Conservation (phyloP, 108 stramenopile genomes). For the Cyclostephanos invisitatus region DNA sequence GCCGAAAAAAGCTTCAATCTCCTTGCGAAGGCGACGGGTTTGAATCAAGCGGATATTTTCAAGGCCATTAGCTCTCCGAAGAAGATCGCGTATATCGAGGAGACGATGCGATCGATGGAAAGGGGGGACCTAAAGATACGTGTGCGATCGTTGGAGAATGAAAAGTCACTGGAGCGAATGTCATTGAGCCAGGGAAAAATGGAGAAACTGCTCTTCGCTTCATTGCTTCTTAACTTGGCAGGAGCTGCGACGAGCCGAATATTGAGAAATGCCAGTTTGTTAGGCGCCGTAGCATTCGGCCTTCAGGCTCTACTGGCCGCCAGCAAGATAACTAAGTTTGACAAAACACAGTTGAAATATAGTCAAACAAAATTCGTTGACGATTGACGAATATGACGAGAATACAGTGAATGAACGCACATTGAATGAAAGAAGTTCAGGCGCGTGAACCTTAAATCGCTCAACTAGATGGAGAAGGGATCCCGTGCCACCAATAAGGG, state of each 20-base stretch:
- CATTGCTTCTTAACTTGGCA: conserved; percentile 74
- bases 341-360: conserved; percentile 87
- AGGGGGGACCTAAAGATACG: conserved; percentile 90
- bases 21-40: conserved; percentile 81
- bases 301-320: conserved; percentile 72
- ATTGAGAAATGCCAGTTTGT: conserved; percentile 49
- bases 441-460: not conserved
- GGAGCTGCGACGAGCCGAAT: conserved; percentile 56
- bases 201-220: conserved; percentile 76
- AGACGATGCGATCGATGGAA: conserved; percentile 85
- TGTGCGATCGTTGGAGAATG: conserved; percentile 92
- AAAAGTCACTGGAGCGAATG: conserved; percentile 89
- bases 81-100: conserved; percentile 91
- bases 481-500: too few species aligned
- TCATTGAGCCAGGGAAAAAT: conserved; percentile 73
- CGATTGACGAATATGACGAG: conserved; percentile 39
- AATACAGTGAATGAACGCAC: too few species aligned
- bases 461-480: not conserved
- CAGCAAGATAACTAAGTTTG: conserved; percentile 83
- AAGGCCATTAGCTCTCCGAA: conserved; percentile 78
- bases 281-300: conserved; percentile 69
- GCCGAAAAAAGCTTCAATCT: conserved; percentile 74
- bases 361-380: conserved; percentile 67
- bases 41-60: conserved; percentile 76
- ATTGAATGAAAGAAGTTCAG: not conserved